Base-by-base conservation (phyloP, 129 eudicot species). In the Mikania micrantha region DNA sequence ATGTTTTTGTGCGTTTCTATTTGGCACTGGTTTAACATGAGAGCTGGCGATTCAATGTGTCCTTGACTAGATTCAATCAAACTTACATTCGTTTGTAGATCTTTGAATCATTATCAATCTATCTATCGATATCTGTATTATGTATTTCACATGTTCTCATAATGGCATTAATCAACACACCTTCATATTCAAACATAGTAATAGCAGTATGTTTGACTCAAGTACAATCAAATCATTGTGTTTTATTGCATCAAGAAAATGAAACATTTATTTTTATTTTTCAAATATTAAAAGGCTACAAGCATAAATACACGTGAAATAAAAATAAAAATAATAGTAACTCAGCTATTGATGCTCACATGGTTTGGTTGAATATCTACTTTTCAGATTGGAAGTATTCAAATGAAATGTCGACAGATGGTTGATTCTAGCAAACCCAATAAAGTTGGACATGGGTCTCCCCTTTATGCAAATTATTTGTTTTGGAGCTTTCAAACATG, bases 151-250 rank as follows among this genome's bases (percentile, higher is more conserved):
- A 34, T 64, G 64, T 32, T 73, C 4, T 20, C 56, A 27, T 73
- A 19, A 63, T 52, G 78, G 34, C 59, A 52, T 74, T 74, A 53
- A 41, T 28, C 25, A 40, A 54, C 34, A 64, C 22, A 45, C 19
- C 38, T 34, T n/a, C n/a, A n/a, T 72, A 53, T 65, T 64, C 48
- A 65, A 64, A 40, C 72, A 38, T 74, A 29, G 44, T 52, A 53
- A 21, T 19, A 19, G 24, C 66, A 74, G 41, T 10, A 65, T 64
- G 78, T 74, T 54, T 53, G 78, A 65, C 78, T 74, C 47, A 5
- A 65, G 49, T 65, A 66, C 73, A 45, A 54, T 74, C 58, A 31
- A 64, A 74, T 65, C 48, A 74, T 74, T 39, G 39, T 65, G 65
- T 60, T 71, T 60, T 42, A 31, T 71, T 70, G 58, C 75, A 70